A percentile compares a stretch with the other conserved stretches of the same genome.
Evolutionary conservation across 139 green algal species (phyloP).

Genomic region (Asterochloris erici): DNA sequence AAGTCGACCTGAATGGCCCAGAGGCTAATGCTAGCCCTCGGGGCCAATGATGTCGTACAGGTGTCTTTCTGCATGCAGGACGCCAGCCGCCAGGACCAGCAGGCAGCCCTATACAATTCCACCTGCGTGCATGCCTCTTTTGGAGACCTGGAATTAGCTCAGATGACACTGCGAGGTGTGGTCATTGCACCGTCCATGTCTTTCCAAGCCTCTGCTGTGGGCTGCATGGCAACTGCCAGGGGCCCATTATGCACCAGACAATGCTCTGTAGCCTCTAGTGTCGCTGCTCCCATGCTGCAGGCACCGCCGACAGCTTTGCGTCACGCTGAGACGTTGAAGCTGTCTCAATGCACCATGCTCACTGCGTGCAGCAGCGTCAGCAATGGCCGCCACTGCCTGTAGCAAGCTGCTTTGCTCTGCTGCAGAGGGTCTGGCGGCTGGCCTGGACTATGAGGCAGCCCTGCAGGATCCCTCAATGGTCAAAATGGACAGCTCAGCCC

Average conservation of each 20-base stretch:
- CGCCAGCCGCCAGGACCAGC: slow-evolving; percentile 37
- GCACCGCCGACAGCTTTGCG: neutral
- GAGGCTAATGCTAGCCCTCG: no score
- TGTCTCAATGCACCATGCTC: neutral
- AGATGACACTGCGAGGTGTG: slow-evolving; percentile 69
- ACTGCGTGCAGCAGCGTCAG: neutral
- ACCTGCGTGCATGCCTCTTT: slow-evolving; percentile 69
- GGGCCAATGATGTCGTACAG: no score
- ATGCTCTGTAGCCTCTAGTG: no score
- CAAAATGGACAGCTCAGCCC: slow-evolving; percentile 53
- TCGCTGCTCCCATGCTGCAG: neutral
- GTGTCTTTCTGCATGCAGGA: slow-evolving; percentile 18
- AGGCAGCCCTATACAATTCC: slow-evolving; percentile 54
- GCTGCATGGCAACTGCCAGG: neutral
- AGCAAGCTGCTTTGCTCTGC: neutral
- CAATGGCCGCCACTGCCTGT: neutral
- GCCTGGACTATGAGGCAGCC: slow-evolving; percentile 60
- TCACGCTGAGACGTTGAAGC: neutral
- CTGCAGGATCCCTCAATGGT: slow-evolving; percentile 41
- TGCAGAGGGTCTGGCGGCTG: slow-evolving; percentile 59
- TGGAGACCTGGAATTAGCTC: slow-evolving; percentile 78
- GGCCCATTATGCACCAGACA: neutral
- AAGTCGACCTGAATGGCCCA: no score
- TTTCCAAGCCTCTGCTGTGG: neutral
- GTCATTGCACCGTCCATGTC: neutral